Percentiles rank a stretch among this genome's conserved stretches.
Evolutionary conservation across 768 basidiomycete species (phyloP).

Genomic region (Auricularia auricula-judae): DNA sequence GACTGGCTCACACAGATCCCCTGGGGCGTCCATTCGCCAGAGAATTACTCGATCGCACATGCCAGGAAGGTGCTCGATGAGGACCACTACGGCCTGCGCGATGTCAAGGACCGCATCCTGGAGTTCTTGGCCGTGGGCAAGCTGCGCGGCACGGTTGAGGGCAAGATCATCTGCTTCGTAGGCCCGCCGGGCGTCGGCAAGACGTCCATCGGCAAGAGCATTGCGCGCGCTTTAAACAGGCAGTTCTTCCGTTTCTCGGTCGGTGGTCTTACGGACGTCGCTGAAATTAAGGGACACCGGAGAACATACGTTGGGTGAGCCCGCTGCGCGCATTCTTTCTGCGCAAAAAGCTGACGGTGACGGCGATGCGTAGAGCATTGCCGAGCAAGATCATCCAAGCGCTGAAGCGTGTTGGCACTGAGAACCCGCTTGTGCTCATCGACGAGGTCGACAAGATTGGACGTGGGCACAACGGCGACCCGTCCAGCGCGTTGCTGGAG

Average conservation of each 20-base stretch:
- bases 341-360: not conserved
- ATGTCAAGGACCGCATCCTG: conserved; percentile 87
- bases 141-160: conserved; percentile 86
- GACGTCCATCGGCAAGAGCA: conserved; percentile 91
- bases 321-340: conserved; percentile 2
- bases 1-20: conserved; percentile 94
- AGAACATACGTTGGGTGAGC: conserved; percentile 90
- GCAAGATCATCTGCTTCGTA: conserved; percentile 94
- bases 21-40: conserved; percentile 90
- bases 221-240: conserved; percentile 79
- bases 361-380: conserved; percentile 44
- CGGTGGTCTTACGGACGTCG: conserved; percentile 92
- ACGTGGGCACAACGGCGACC: conserved; percentile 84
- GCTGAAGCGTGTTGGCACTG: conserved; percentile 82
- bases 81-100: conserved; percentile 87
- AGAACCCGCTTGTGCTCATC: conserved; percentile 88
- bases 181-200: conserved; percentile 98
- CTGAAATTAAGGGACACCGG: conserved; percentile 97
- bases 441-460: conserved; percentile 97
- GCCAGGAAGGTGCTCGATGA: conserved; percentile 81
- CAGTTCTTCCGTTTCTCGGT: conserved; percentile 97
- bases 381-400: conserved; percentile 95
- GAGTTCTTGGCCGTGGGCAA: conserved; percentile 96
- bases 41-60: conserved; percentile 82
- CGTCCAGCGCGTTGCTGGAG: conserved; percentile 80